Percentiles rank a stretch among this genome's conserved stretches.
Conservation (phyloP, 768 basidiomycete species). For the Mycena albidolilacea region DNA sequence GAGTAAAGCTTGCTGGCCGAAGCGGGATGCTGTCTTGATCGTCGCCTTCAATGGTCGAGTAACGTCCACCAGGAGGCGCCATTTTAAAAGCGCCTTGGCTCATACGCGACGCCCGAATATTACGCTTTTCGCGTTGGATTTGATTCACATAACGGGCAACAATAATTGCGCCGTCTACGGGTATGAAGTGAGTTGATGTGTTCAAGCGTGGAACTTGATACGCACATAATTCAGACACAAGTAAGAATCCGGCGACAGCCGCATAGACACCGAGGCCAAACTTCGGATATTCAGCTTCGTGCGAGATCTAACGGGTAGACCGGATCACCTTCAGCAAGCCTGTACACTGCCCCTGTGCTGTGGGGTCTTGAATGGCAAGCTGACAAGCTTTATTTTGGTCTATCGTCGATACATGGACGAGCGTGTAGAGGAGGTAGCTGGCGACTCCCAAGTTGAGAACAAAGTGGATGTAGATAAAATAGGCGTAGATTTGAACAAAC, state of each 20-base stretch:
- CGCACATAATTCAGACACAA: slow-evolving; percentile 73
- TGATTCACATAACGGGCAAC: slow-evolving; percentile 69
- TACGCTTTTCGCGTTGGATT: slow-evolving; percentile 65
- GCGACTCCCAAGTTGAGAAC: slow-evolving; percentile 68
- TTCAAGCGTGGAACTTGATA: slow-evolving; percentile 32
- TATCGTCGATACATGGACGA: slow-evolving; percentile 61
- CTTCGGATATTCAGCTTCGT: slow-evolving; percentile 30
- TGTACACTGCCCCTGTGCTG: slow-evolving; percentile 61
- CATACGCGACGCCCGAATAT: slow-evolving; percentile 53
- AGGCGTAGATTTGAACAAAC: slow-evolving; percentile 70
- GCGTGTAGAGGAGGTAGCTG: slow-evolving; percentile 64
- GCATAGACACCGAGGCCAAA: slow-evolving; percentile 63
- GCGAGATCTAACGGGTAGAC: neutral
- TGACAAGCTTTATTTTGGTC: slow-evolving; percentile 63
- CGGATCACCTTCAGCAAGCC: slow-evolving; percentile 49
- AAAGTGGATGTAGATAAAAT: slow-evolving; percentile 72
- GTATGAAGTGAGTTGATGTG: slow-evolving; percentile 5
- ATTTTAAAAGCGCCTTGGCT: slow-evolving; percentile 55
- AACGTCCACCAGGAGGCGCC: slow-evolving; percentile 46
- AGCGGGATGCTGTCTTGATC: slow-evolving; percentile 31
- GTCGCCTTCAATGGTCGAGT: slow-evolving; percentile 45
- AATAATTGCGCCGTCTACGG: slow-evolving; percentile 66
- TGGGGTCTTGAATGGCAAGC: slow-evolving; percentile 55
- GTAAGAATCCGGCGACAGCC: slow-evolving; percentile 58
- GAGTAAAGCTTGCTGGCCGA: slow-evolving; percentile 36